Percentiles rank a stretch among this genome's conserved stretches.
These are phyloP conservation scores for Eucalyptus polyanthemos DNA, from an alignment of 345 rosid genomes.

Conservation along the genomic window DNA sequence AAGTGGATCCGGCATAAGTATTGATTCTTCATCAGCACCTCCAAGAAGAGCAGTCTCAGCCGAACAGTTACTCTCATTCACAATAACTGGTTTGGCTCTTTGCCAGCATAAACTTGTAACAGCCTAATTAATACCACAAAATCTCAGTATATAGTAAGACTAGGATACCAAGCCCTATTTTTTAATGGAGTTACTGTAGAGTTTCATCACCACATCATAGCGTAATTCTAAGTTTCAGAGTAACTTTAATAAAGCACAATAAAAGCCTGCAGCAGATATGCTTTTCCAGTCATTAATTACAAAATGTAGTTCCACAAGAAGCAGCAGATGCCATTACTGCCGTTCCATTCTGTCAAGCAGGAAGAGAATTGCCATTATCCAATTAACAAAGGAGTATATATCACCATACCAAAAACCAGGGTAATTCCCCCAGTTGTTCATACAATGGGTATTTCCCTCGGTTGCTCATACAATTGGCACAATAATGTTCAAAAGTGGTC, in stretches of 20 bases:
- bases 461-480: not conserved
- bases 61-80: constrained; percentile 69
- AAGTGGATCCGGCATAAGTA: constrained; percentile 96
- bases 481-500: not conserved
- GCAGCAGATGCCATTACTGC: not conserved
- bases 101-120: constrained; percentile 97
- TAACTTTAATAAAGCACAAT: not conserved
- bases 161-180: not conserved
- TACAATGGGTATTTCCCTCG: not conserved
- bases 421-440: not conserved
- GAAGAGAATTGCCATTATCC: not conserved
- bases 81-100: constrained; percentile 77
- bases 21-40: constrained; percentile 73
- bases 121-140: constrained; percentile 38
- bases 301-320: not conserved
- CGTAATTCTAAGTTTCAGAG: not conserved
- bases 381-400: not conserved
- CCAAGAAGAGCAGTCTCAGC: constrained; percentile 93
- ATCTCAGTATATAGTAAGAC: not conserved
- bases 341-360: not conserved
- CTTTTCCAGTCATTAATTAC: not conserved
- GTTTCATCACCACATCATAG: not conserved
- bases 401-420: not conserved
- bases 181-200: not conserved
- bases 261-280: not conserved